These are phyloP conservation scores for Phaffomyces thermotolerans DNA, from an alignment of 805 yeast genomes.

Conservation along the genomic window DNA sequence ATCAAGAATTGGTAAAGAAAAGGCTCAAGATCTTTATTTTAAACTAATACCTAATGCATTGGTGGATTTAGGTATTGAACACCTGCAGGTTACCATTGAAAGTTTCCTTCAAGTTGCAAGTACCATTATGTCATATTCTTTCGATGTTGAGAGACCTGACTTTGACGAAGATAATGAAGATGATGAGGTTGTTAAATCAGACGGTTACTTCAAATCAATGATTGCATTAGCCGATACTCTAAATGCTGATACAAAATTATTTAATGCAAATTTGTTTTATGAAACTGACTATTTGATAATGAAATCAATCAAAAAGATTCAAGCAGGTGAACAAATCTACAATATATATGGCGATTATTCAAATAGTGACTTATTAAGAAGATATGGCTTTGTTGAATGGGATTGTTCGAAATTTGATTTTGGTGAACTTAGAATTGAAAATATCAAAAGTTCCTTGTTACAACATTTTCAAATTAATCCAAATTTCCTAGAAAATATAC, in stretches of 20 bases:
- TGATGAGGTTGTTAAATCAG: slow-evolving; percentile 31
- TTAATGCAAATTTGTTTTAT: slow-evolving; percentile 66
- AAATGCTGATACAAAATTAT: slow-evolving; percentile 72
- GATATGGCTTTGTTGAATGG: slow-evolving; percentile 85
- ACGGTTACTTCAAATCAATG: slow-evolving; percentile 65
- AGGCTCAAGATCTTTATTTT: slow-evolving; percentile 55
- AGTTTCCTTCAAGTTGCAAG: slow-evolving; percentile 71
- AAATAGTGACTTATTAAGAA: slow-evolving; percentile 79
- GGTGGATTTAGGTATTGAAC: slow-evolving; percentile 29
- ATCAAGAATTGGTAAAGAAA: slow-evolving; percentile 60
- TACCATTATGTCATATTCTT: slow-evolving; percentile 81
- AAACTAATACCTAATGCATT: slow-evolving; percentile 36
- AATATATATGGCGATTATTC: slow-evolving; percentile 90
- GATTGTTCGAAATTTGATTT: slow-evolving; percentile 70
- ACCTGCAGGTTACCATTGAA: slow-evolving; percentile 38
- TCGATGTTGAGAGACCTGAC: slow-evolving; percentile 57
- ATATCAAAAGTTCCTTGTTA: slow-evolving; percentile 33
- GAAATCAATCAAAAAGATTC: slow-evolving; percentile 57
- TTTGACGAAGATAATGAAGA: slow-evolving; percentile 28
- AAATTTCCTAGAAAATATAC: slow-evolving; percentile 28
- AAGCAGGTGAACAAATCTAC: slow-evolving; percentile 65
- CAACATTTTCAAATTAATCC: slow-evolving; percentile 15
- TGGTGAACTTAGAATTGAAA: slow-evolving; percentile 57
- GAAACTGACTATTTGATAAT: slow-evolving; percentile 49
- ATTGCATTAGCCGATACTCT: slow-evolving; percentile 89